Conservation (phyloP, 2,329 filamentous ascomycete genomes). For the Neopestalotiopsis clavispora region DNA sequence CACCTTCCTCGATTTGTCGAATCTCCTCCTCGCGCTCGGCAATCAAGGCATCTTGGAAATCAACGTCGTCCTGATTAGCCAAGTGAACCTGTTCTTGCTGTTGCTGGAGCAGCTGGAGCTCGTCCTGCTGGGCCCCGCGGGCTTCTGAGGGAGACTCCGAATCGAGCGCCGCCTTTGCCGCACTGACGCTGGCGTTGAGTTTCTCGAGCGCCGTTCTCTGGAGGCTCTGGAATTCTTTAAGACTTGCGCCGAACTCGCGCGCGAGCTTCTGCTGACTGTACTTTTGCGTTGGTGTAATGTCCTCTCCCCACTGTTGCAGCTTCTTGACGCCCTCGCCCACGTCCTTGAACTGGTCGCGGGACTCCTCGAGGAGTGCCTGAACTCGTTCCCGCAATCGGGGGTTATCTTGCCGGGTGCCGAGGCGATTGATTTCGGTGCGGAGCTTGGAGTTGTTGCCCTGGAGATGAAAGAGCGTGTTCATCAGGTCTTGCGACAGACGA, state of each 20-base stretch:
- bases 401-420: conserved; percentile 91
- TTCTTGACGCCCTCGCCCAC: conserved; percentile 94
- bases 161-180: conserved; percentile 81
- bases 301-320: conserved; percentile 71
- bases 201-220: conserved; percentile 91
- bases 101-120: conserved; percentile 48
- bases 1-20: conserved; percentile 94
- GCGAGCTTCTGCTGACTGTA: conserved; percentile 96
- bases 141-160: conserved; percentile 43
- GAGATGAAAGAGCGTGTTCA: conserved; percentile 86
- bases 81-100: conserved; percentile 80
- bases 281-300: conserved; percentile 78
- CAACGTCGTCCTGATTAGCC: conserved; percentile 91
- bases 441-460: conserved; percentile 88
- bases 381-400: conserved; percentile 90
- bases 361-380: conserved; percentile 85
- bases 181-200: conserved; percentile 83
- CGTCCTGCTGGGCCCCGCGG: conserved; percentile 41
- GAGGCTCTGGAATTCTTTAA: conserved; percentile 91
- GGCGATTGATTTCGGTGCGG: conserved; percentile 79
- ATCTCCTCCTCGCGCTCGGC: conserved; percentile 97
- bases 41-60: conserved; percentile 96
- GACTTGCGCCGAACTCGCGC: conserved; percentile 86
- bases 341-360: conserved; percentile 84
- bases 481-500: conserved; percentile 79